A percentile compares a stretch with the other conserved stretches of the same genome.
These are phyloP conservation scores for Lactarius quietus DNA, from an alignment of 768 basidiomycete genomes.

Conservation along the genomic window DNA sequence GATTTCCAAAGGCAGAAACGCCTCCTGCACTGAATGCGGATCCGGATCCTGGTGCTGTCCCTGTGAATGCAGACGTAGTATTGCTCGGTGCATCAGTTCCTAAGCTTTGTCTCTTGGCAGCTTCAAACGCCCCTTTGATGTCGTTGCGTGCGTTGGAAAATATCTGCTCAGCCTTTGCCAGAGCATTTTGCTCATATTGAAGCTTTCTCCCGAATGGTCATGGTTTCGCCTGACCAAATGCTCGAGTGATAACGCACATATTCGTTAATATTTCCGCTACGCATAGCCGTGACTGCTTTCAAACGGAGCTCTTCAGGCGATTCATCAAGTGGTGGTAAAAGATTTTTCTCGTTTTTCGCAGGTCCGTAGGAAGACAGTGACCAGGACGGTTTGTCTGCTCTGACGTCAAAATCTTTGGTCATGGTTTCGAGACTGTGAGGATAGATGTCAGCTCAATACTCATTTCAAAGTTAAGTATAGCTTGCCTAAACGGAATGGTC, in stretches of 20 bases:
- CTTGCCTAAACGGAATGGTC: constrained; percentile 23
- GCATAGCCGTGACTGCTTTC: constrained; percentile 52
- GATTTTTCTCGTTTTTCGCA: constrained; percentile 62
- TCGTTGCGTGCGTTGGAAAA: constrained; percentile 45
- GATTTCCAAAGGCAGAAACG: constrained; percentile 28
- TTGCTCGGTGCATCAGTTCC: constrained; percentile 20
- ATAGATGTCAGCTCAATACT: background rate
- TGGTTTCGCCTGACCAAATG: constrained; percentile 1
- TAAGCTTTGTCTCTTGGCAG: constrained; percentile 45
- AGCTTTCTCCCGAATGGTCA: constrained; percentile 31
- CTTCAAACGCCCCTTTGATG: constrained; percentile 38
- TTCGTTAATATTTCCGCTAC: constrained; percentile 51
- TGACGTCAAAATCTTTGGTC: constrained; percentile 45
- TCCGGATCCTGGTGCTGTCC: background rate
- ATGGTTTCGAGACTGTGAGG: constrained; percentile 55
- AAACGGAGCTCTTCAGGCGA: constrained; percentile 74
- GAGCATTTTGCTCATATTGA: constrained; percentile 55
- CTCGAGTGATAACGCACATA: constrained; percentile 51
- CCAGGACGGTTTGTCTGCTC: constrained; percentile 66
- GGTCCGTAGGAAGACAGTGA: constrained; percentile 76
- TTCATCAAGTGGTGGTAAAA: constrained; percentile 63
- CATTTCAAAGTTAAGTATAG: background rate
- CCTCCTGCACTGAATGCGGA: constrained; percentile 24
- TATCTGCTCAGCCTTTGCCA: constrained; percentile 47
- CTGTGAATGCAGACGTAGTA: constrained; percentile 1